Conservation (phyloP, 2,329 filamentous ascomycete species). For the Exserohilum turcica region DNA sequence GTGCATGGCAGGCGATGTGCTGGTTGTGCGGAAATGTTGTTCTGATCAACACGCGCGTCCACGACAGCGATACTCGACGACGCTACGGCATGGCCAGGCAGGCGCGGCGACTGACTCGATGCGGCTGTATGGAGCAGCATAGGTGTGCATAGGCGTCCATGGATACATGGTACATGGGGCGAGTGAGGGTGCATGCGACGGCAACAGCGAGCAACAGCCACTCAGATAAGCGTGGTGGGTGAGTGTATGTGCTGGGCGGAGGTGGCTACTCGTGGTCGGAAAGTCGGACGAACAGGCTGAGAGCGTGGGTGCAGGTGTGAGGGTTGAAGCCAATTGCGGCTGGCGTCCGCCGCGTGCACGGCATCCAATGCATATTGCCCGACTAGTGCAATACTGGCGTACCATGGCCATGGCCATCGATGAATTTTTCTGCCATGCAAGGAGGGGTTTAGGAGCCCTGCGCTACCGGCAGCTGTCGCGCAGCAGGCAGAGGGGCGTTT, state of each 20-base stretch:
- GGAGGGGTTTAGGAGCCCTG: background rate
- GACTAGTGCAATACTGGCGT: conserved; percentile 6
- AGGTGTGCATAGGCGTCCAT: no score
- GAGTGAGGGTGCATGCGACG: conserved; percentile 4
- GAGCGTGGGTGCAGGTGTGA: conserved; percentile 13
- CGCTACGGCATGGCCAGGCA: background rate
- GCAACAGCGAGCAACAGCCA: conserved; percentile 3
- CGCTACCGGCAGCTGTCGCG: background rate
- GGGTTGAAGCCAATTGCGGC: conserved; percentile 19
- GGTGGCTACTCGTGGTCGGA: conserved; percentile 3
- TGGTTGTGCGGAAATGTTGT: background rate
- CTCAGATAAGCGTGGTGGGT: conserved; percentile 10
- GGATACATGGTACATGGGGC: background rate
- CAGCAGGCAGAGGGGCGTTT: background rate
- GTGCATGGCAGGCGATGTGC: background rate
- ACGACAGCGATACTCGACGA: background rate
- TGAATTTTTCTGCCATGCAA: conserved; percentile 1
- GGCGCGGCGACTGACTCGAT: background rate
- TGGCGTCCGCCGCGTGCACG: conserved; percentile 17
- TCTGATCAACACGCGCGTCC: conserved; percentile 1
- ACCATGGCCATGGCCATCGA: background rate
- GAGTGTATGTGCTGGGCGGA: conserved; percentile 4
- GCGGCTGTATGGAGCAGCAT: conserved; percentile 7
- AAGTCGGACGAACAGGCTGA: conserved; percentile 15
- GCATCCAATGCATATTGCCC: conserved; percentile 7